Base-by-base conservation (phyloP, 2,329 filamentous ascomycete genomes). In the Coniochaeta sp. region DNA sequence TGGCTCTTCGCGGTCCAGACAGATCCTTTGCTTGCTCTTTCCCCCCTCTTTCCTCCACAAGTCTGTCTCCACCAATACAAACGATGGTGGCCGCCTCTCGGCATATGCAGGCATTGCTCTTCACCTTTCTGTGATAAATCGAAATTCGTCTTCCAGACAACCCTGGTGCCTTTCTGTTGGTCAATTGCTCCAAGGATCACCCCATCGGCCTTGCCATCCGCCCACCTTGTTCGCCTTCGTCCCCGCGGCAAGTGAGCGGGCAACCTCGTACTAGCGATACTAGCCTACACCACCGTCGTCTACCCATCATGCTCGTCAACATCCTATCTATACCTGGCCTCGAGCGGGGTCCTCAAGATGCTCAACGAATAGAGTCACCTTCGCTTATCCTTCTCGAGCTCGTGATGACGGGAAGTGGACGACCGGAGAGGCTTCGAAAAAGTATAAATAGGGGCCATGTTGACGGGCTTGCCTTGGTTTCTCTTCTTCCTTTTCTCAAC, bases 391-490 rank as follows among this genome's bases (percentile, higher is more conserved):
- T 72, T 66, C 68, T 67, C 67, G 65, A 68, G 71, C 67, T 66
- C 65, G 63, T 68, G 67, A 70, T 68, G 66, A 66, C 66, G 68
- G 65, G 64, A 70, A 67, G 65, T 71, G 67, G 66, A 69, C 68
- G 72, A 66, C 71, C 67, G 63, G 66, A 70, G 69, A 67, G 70
- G 68, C 66, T 66, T 62, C 62, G 70, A 71, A 83, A 79, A 82
- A 79, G 77, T 87, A 88, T 88, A 88, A 88, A 87, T 57, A 85
- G 76, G 82, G 73, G 71, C 70, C 69, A 70, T 74, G 73, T 81
- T 74, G 74, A 79, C 77, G 67, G 72, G 69, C 71, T 73, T 68
- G 68, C 67, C 67, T 64, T 61, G 71, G 71, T 76, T 72, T 72
- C 82, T 77, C 75, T 80, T 82, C 77, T 79, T 83, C 76, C 76